Evolutionary conservation across 2,329 filamentous ascomycete genomes (phyloP).

Genomic region (Alternaria sp.): DNA sequence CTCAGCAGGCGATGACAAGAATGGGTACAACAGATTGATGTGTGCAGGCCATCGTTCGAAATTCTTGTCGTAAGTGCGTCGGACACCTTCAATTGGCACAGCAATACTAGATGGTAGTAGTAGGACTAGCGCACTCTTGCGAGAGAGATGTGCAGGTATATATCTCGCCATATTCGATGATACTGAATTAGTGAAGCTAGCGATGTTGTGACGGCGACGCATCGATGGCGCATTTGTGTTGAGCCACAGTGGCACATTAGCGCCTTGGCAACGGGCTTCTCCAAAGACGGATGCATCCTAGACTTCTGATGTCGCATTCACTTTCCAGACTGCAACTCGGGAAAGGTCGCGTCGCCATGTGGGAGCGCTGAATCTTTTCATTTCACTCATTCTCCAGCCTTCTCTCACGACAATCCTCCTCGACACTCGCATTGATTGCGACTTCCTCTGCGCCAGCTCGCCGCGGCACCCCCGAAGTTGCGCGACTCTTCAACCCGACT

Average conservation of each 20-base stretch:
- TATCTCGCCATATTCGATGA: slow-evolving; percentile 20
- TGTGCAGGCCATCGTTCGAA: slow-evolving; percentile 44
- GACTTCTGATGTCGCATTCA: slow-evolving; percentile 28
- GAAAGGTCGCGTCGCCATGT: slow-evolving; percentile 44
- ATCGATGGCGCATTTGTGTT: background rate
- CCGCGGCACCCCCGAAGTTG: slow-evolving; percentile 35
- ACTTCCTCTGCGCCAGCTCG: slow-evolving; percentile 26
- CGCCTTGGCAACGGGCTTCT: slow-evolving; percentile 29
- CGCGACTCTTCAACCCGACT: slow-evolving; percentile 20
- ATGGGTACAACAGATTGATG: slow-evolving; percentile 46
- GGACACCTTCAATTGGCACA: slow-evolving; percentile 38
- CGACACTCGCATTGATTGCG: slow-evolving; percentile 28
- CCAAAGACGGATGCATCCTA: slow-evolving; percentile 27
- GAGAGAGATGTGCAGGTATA: slow-evolving; percentile 33
- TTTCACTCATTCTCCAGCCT: slow-evolving; percentile 10
- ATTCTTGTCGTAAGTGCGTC: slow-evolving; percentile 37
- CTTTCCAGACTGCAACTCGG: slow-evolving; percentile 21
- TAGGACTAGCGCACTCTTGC: slow-evolving; percentile 39
- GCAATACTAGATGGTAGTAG: slow-evolving; percentile 35
- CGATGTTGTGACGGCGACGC: background rate
- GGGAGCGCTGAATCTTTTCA: slow-evolving; percentile 34
- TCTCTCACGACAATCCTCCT: slow-evolving; percentile 25
- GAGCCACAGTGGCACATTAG: slow-evolving; percentile 16
- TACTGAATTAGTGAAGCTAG: background rate
- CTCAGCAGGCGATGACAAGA: slow-evolving; percentile 34